Evolutionary conservation across 176 grass and related monocot genomes (phyloP).

Genomic region (Puya raimondii): DNA sequence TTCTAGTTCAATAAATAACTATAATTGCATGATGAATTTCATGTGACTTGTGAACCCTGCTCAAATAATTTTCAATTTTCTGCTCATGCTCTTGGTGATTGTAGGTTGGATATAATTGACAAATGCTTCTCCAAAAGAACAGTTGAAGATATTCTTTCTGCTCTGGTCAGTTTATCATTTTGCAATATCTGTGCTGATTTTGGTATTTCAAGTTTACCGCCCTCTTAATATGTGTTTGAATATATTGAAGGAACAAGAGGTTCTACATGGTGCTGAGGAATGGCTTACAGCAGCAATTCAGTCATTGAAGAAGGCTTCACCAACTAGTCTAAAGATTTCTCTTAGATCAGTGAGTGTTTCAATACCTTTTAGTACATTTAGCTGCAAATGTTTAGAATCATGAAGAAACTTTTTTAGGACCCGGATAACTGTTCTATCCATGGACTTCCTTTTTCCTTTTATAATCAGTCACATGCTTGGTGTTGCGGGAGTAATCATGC

Average conservation of each 20-base stretch:
- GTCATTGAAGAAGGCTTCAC: constrained; percentile 73
- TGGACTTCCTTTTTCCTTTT: too few relatives aligned
- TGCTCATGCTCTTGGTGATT: neutral
- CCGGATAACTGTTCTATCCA: too few relatives aligned
- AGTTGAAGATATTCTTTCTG: constrained; percentile 76
- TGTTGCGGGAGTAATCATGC: too few relatives aligned
- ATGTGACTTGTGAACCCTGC: neutral
- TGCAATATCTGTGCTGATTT: neutral
- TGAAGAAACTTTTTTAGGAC: neutral
- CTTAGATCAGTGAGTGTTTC: constrained; percentile 57
- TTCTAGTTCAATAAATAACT: too few relatives aligned
- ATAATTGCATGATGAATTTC: too few relatives aligned
- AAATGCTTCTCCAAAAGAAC: constrained; percentile 92
- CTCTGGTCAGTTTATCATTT: constrained; percentile 62
- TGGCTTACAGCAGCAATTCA: constrained; percentile 53
- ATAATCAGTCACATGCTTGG: too few relatives aligned
- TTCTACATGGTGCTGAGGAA: constrained; percentile 33
- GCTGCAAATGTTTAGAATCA: neutral
- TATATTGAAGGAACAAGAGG: constrained; percentile 60
- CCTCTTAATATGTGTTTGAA: constrained; percentile 22
- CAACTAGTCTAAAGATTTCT: constrained; percentile 82
- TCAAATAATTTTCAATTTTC: neutral
- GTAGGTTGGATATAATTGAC: constrained; percentile 70
- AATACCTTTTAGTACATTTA: neutral
- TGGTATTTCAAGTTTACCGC: neutral